Conservation (phyloP, 2,329 filamentous ascomycete species). For the Aspergillus pseudoterreus region DNA sequence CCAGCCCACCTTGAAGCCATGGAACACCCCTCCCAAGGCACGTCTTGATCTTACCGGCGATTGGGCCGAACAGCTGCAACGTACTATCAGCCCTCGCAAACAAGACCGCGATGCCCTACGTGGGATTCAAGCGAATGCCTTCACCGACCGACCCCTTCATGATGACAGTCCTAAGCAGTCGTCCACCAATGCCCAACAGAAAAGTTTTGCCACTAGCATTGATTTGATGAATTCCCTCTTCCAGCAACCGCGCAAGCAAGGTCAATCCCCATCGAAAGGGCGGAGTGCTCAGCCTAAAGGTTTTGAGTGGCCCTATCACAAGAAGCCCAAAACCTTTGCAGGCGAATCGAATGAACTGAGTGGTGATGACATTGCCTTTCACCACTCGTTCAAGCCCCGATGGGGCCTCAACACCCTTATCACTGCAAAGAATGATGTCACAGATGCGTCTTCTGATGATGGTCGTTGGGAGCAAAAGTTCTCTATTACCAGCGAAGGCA, state of each 20-base stretch:
- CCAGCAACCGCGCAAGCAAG: slow-evolving; percentile 56
- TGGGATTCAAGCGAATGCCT: slow-evolving; percentile 60
- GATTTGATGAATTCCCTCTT: slow-evolving; percentile 96
- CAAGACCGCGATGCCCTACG: slow-evolving; percentile 73
- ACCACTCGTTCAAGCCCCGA: slow-evolving; percentile 69
- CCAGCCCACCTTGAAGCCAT: slow-evolving; percentile 28
- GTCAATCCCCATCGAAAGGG: slow-evolving; percentile 48
- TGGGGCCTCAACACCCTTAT: slow-evolving; percentile 77
- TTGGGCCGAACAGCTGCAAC: slow-evolving; percentile 90
- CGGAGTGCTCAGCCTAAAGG: slow-evolving; percentile 59
- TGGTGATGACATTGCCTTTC: slow-evolving; percentile 63
- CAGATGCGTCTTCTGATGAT: slow-evolving; percentile 15
- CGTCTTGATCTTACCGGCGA: slow-evolving; percentile 65
- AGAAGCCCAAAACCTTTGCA: slow-evolving; percentile 66
- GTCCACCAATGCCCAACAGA: slow-evolving; percentile 34
- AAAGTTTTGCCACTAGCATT: slow-evolving; percentile 80
- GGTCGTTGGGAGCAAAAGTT: slow-evolving; percentile 52
- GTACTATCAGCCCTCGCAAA: slow-evolving; percentile 91
- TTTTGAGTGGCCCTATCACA: slow-evolving; percentile 88
- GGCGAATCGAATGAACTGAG: slow-evolving; percentile 60
- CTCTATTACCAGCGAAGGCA: slow-evolving; percentile 38
- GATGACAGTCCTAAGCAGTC: slow-evolving; percentile 31
- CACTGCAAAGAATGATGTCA: slow-evolving; percentile 50
- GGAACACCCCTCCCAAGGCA: slow-evolving; percentile 52
- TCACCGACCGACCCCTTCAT: slow-evolving; percentile 45